Base-by-base conservation (phyloP, 75 land plant species). In the Selaginella moellendorffii region DNA sequence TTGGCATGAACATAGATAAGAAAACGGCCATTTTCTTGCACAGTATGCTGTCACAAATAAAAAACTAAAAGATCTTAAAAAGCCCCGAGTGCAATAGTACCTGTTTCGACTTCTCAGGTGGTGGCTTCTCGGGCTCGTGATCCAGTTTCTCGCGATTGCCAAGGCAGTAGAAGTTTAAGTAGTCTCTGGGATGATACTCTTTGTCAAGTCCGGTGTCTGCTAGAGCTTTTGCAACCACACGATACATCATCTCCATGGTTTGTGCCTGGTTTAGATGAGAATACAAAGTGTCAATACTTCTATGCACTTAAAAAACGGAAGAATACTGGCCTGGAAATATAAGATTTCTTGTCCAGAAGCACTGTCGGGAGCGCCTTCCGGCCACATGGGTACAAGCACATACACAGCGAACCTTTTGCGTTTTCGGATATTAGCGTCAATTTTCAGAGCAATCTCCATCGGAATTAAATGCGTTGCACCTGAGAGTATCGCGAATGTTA, bases 1-100 rank as follows among this genome's bases (percentile, higher is more conserved):
- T 89, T 89, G 28, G 87, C 77, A 75, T 89, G 91, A n/a, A 89
- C 87, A 68, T 89, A 89, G 1, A 89, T 83, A 85, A 89, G 83
- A 31, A 86, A 86, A 1, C 96, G 73, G 12, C 80, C 67, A 52
- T 61, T 71, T 42, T 83, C 83, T 42, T 79, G 75, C 26, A 76
- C 76, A 18, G 67, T 71, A 29, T 69, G 82, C 88, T 88, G 76
- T 46, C 0, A 24, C 19, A 30, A 27, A 63, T 29, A 2, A 24
- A n/a, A 19, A 0, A n/a, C n/a, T n/a, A n/a, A n/a, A n/a, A n/a
- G n/a, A n/a, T n/a, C n/a, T n/a, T n/a, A n/a, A n/a, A n/a, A n/a
- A n/a, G n/a, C n/a, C n/a, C n/a, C n/a, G n/a, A n/a, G n/a, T n/a
- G n/a, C n/a, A n/a, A n/a, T 5, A 28, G 53, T 28, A 68, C 69